A percentile compares a stretch with the other conserved stretches of the same genome.
These are phyloP conservation scores for Xylaria sp. DNA, from an alignment of 2,329 filamentous ascomycete species.

Conservation along the genomic window DNA sequence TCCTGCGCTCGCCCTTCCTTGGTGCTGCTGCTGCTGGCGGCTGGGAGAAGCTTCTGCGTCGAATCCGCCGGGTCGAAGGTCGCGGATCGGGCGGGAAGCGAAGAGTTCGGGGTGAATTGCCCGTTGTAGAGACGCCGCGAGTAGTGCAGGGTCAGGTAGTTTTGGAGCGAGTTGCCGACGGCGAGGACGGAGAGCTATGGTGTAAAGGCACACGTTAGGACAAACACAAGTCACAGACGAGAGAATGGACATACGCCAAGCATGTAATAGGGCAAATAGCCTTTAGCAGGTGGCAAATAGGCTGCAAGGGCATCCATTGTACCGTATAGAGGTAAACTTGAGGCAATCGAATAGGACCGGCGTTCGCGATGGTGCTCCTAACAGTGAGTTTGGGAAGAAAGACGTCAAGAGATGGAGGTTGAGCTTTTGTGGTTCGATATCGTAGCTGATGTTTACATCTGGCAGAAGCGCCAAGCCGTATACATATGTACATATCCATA, in stretches of 20 bases:
- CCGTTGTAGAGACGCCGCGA: constrained; percentile 86
- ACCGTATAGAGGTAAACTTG: neutral
- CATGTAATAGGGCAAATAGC: constrained; percentile 62
- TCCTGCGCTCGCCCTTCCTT: constrained; percentile 51
- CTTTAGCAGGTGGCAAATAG: constrained; percentile 52
- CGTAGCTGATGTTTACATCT: too few species aligned
- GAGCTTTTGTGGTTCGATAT: too few species aligned
- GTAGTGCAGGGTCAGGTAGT: constrained; percentile 78
- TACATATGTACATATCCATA: too few species aligned
- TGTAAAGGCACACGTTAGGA: constrained; percentile 11
- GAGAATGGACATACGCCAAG: constrained; percentile 48
- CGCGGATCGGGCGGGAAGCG: constrained; percentile 45
- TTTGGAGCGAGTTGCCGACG: constrained; percentile 82
- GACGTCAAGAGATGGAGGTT: too few species aligned
- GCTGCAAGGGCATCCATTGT: constrained; percentile 50
- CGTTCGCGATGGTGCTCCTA: neutral
- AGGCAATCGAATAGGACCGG: neutral
- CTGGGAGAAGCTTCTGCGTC: constrained; percentile 53
- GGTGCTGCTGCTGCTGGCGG: constrained; percentile 46
- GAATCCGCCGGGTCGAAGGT: constrained; percentile 56
- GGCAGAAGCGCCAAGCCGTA: too few species aligned
- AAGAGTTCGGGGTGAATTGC: constrained; percentile 56
- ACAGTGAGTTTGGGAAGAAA: neutral
- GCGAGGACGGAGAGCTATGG: constrained; percentile 80
- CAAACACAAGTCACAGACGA: too few species aligned